Evolutionary conservation across 306 rosid genomes (phyloP), one percentile per base, ranked within the genome.

Genomic region (Oemleria cerasiformis): DNA sequence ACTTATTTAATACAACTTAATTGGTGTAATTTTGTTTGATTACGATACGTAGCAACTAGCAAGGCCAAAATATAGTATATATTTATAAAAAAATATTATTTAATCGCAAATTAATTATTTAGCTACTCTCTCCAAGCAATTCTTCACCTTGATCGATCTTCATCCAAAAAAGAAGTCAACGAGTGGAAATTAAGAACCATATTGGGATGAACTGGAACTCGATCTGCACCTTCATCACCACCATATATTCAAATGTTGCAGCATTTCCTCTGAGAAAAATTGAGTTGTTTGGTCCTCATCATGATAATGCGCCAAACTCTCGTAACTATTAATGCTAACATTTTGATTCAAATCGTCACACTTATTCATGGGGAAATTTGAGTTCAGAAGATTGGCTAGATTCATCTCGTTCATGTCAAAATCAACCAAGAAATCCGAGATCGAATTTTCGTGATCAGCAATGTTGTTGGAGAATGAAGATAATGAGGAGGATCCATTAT

Each of bases 381-480:
- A 57, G 49, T 67, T 19, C 34, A 70, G 50, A n/a, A 78, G 56
- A 66, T 16, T 64, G 15, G 73, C 8, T 5, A 65, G 21, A 55
- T 19, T 55, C 47, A 77, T 58, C 61, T 71, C 81, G 7, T 47
- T 48, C n/a, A 20, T 47, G 17, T 14, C 59, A 50, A 77, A 63
- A 71, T 71, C 63, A 54, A 12, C 2, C 50, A 40, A 5, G 7
- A 70, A 64, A 21, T 64, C 72, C 13, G 81, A 34, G 13, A 71
- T 43, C 9, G 44, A 63, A 8, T 25, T 73, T 19, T 50, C 77
- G 34, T 38, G 56, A 13, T 43, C 53, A 64, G 38, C 34, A 51
- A 17, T 51, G 11, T 14, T 21, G 21, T 45, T 15, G 13, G 39
- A 13, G 14, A 72, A 21, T 5, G 40, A 63, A 16, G 53, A 73